Conservation (phyloP, 192 early-diverging fungal genomes). For the Polychytrium aggregatum region DNA sequence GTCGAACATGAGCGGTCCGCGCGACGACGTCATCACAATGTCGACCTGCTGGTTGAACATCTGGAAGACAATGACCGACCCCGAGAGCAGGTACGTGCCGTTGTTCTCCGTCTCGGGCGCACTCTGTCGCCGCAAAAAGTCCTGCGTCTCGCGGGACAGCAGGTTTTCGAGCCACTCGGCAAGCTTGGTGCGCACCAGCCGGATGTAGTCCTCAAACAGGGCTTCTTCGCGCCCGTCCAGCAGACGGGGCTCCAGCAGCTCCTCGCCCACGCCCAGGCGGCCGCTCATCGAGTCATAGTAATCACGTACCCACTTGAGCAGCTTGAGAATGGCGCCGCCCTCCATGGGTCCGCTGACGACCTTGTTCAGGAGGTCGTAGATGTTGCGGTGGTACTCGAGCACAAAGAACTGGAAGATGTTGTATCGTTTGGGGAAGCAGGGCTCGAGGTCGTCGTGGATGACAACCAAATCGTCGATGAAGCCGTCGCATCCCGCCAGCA, state of each 20-base stretch:
- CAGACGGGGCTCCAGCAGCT: conserved; percentile 74
- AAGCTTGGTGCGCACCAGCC: conserved; percentile 76
- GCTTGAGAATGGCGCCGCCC: conserved; percentile 71
- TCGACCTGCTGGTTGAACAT: conserved; percentile 98
- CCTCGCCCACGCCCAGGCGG: conserved; percentile 78
- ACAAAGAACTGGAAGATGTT: conserved; percentile 94
- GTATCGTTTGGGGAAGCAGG: conserved; percentile 81
- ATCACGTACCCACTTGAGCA: conserved; percentile 84
- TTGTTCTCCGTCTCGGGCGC: conserved; percentile 70
- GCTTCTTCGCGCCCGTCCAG: conserved; percentile 89
- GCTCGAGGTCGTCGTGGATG: conserved; percentile 77
- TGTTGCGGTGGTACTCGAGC: conserved; percentile 86
- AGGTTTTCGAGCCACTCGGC: conserved; percentile 88
- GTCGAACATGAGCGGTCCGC: conserved; percentile 83
- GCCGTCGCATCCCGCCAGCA: conserved; percentile 61
- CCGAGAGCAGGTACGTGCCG: conserved; percentile 70
- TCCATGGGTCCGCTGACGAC: conserved; percentile 64
- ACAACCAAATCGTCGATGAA: conserved; percentile 83
- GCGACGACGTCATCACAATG: conserved; percentile 67
- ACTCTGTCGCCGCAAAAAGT: conserved; percentile 58
- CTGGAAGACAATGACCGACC: conserved; percentile 85
- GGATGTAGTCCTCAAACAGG: conserved; percentile 80
- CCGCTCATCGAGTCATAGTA: conserved; percentile 83
- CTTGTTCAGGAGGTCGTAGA: conserved; percentile 69
- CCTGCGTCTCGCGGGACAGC: conserved; percentile 67